Conservation (phyloP, 441 rosid species). For the Pelargonium citronellum region DNA sequence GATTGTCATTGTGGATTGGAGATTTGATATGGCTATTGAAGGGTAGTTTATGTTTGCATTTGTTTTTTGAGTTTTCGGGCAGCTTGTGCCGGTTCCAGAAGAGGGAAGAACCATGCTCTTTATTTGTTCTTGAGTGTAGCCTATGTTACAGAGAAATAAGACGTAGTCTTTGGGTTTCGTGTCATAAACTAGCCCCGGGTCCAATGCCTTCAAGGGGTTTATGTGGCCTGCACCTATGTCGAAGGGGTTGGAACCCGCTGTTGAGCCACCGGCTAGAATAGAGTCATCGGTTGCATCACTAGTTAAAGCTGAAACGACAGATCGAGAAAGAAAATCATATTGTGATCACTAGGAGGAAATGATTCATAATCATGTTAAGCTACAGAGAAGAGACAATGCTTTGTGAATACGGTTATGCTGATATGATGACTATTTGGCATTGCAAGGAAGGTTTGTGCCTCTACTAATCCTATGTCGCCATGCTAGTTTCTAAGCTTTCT, state of each 20-base stretch:
- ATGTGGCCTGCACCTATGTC: slow-evolving; percentile 63
- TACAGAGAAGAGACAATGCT: too few relatives aligned
- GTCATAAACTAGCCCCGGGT: slow-evolving; percentile 66
- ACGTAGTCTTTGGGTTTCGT: slow-evolving; percentile 45
- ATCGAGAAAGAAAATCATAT: neutral
- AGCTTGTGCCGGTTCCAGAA: slow-evolving; percentile 23
- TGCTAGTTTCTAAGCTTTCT: too few relatives aligned
- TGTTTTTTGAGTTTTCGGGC: slow-evolving; percentile 18
- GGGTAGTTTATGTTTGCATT: slow-evolving; percentile 54
- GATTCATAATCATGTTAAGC: too few relatives aligned
- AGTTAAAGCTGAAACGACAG: slow-evolving; percentile 26
- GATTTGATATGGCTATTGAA: slow-evolving; percentile 45
- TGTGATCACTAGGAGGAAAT: too few relatives aligned
- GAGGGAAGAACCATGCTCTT: slow-evolving; percentile 28
- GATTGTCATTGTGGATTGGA: slow-evolving; percentile 36
- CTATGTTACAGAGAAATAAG: slow-evolving; percentile 49
- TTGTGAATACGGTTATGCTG: too few relatives aligned
- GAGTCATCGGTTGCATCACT: slow-evolving; percentile 29
- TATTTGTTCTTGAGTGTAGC: slow-evolving; percentile 44
- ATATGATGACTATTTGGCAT: too few relatives aligned
- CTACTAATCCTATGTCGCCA: too few relatives aligned
- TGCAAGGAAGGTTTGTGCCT: too few relatives aligned
- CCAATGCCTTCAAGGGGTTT: slow-evolving; percentile 54
- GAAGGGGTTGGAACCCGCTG: slow-evolving; percentile 39
- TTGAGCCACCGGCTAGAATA: slow-evolving; percentile 44